These are phyloP conservation scores for Tubosaeta sp. DNA, from an alignment of 768 basidiomycete species.

Conservation along the genomic window DNA sequence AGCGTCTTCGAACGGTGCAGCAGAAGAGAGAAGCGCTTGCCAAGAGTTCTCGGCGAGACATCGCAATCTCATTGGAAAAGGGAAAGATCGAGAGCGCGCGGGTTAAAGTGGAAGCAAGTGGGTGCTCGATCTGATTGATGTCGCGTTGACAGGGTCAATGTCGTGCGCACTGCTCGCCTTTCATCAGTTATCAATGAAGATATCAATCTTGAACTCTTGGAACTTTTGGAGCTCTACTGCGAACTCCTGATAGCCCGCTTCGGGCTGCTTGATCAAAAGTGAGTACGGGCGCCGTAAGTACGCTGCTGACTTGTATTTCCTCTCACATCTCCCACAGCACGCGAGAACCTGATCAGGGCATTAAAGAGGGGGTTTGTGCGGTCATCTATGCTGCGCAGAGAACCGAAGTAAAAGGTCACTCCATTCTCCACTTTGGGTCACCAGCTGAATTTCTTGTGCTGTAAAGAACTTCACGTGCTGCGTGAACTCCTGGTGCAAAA, in stretches of 20 bases:
- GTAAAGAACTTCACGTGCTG: slow-evolving; percentile 77
- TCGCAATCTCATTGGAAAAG: slow-evolving; percentile 73
- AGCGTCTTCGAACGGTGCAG: slow-evolving; percentile 78
- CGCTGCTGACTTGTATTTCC: slow-evolving; percentile 6
- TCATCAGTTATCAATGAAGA: slow-evolving; percentile 76
- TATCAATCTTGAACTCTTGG: slow-evolving; percentile 80
- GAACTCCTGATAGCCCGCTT: slow-evolving; percentile 93
- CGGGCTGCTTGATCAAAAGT: slow-evolving; percentile 88
- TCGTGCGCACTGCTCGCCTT: slow-evolving; percentile 6
- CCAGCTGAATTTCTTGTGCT: slow-evolving; percentile 2
- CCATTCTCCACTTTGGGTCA: neutral
- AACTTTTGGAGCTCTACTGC: slow-evolving; percentile 90
- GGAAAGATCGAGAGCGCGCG: slow-evolving; percentile 81
- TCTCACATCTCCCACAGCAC: slow-evolving; percentile 39
- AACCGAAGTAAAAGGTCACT: slow-evolving; percentile 80
- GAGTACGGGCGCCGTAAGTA: slow-evolving; percentile 21
- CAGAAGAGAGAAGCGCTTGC: slow-evolving; percentile 92
- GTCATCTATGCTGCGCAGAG: slow-evolving; percentile 90
- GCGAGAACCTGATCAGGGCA: slow-evolving; percentile 82
- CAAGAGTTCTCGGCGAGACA: slow-evolving; percentile 69
- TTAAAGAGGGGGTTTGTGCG: slow-evolving; percentile 81
- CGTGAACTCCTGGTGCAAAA: slow-evolving; percentile 96
- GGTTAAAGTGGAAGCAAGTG: slow-evolving; percentile 82
- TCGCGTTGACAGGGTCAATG: slow-evolving; percentile 16
- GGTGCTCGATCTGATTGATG: slow-evolving; percentile 25